These are phyloP conservation scores for Ophiostoma angusticollis DNA, from an alignment of 2,329 filamentous ascomycete genomes.

Conservation along the genomic window DNA sequence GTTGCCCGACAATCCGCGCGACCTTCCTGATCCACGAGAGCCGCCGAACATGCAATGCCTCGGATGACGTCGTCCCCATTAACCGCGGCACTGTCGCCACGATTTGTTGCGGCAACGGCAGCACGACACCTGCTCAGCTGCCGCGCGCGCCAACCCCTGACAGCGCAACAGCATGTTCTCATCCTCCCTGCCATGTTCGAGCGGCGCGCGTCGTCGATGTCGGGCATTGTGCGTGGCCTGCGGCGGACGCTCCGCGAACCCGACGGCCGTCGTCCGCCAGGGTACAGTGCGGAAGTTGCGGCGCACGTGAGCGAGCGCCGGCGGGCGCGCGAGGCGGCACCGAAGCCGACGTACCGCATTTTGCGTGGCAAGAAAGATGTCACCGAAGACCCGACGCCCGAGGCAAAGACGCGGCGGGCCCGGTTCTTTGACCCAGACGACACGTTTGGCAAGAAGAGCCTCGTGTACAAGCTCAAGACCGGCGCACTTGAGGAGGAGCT, in stretches of 20 bases:
- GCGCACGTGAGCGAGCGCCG: slow-evolving; percentile 20
- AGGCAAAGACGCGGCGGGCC: slow-evolving; percentile 33
- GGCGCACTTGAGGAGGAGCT: slow-evolving; percentile 27
- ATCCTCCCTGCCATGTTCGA: background rate
- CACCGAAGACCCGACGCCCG: slow-evolving; percentile 26
- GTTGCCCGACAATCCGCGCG: no score
- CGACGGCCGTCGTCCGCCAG: slow-evolving; percentile 13
- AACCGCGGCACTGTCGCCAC: slow-evolving; percentile 1
- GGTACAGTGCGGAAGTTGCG: slow-evolving; percentile 8
- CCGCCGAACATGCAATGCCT: slow-evolving; percentile 3
- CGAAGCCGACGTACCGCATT: slow-evolving; percentile 23
- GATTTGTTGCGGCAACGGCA: background rate
- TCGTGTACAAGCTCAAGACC: slow-evolving; percentile 41
- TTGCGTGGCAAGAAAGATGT: slow-evolving; percentile 41
- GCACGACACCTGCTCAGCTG: background rate
- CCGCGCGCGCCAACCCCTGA: background rate
- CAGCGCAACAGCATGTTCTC: background rate
- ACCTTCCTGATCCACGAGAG: no score
- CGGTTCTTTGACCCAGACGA: slow-evolving; percentile 39
- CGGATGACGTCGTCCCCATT: slow-evolving; percentile 5
- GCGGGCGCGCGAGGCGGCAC: slow-evolving; percentile 15
- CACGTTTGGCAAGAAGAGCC: slow-evolving; percentile 40
- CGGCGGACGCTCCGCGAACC: slow-evolving; percentile 12
- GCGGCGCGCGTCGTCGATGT: slow-evolving; percentile 13
- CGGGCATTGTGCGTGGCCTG: slow-evolving; percentile 15